phyloP scores from a whole-genome alignment of 2,329 filamentous ascomycete species.

The Westerdykella ornata region DNA sequence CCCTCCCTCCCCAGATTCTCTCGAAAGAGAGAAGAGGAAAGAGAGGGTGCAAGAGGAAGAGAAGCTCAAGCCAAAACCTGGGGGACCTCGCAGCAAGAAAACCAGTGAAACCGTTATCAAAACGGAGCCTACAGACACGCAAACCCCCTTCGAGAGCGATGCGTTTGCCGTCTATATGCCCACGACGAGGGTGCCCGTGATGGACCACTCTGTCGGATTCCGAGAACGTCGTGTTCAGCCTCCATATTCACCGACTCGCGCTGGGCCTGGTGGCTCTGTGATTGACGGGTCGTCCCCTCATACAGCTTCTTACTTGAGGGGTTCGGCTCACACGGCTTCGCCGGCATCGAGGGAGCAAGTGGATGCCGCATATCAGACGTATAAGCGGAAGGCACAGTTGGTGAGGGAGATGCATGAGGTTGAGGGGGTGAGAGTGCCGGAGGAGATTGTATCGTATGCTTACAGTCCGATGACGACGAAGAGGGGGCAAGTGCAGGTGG shows the following conservation, averaged over 20 bases:
- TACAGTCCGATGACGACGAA: constrained; percentile 8
- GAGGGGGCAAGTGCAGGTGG: background rate
- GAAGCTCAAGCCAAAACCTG: too few species aligned
- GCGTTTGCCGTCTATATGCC: constrained; percentile 31
- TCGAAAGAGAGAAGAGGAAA: too few species aligned
- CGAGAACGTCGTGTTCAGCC: background rate
- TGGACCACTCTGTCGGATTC: constrained; percentile 14
- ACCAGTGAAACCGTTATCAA: constrained; percentile 20
- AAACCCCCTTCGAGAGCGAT: constrained; percentile 29
- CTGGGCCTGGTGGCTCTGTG: background rate
- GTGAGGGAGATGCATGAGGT: constrained; percentile 19
- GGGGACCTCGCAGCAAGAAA: constrained; percentile 19
- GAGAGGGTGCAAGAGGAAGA: too few species aligned
- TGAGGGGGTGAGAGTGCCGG: constrained; percentile 19
- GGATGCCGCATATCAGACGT: constrained; percentile 23
- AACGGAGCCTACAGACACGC: constrained; percentile 21
- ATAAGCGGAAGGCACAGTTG: constrained; percentile 22
- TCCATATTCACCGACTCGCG: background rate
- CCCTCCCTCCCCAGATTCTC: too few species aligned
- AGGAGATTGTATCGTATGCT: constrained; percentile 23
- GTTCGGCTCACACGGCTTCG: too few species aligned
- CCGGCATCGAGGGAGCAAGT: constrained; percentile 16
- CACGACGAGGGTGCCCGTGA: constrained; percentile 25
- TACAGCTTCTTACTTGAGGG: background rate
- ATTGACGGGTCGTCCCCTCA: background rate